Evolutionary conservation across 306 rosid genomes (phyloP).

Genomic region (Trifolium pratense): DNA sequence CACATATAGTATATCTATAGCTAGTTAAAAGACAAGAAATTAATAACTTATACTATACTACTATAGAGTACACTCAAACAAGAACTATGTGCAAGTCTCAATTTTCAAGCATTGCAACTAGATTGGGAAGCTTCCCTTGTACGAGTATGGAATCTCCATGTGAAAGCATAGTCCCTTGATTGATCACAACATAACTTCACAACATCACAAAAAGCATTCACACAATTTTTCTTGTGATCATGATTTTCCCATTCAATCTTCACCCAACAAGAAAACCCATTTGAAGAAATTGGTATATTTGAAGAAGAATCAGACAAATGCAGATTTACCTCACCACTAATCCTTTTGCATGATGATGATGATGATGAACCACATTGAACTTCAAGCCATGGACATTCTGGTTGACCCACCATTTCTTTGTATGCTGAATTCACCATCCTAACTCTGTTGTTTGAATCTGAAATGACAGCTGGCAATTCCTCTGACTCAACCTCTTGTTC

Average conservation of each 20-base stretch:
- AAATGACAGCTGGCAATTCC: constrained; percentile 66
- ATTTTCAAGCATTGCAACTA: constrained; percentile 51
- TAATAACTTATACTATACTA: neutral
- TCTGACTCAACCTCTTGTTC: constrained; percentile 77
- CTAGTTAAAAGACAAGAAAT: constrained; percentile 3
- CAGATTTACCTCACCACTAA: constrained; percentile 78
- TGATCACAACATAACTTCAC: constrained; percentile 58
- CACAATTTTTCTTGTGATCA: constrained; percentile 48
- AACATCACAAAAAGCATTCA: constrained; percentile 80
- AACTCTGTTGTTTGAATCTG: constrained; percentile 80
- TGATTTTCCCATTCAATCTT: constrained; percentile 77
- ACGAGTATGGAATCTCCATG: constrained; percentile 87
- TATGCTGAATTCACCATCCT: constrained; percentile 86
- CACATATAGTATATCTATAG: neutral
- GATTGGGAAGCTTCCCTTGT: constrained; percentile 57
- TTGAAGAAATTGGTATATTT: constrained; percentile 56
- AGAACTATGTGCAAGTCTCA: constrained; percentile 31
- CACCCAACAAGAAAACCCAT: constrained; percentile 91
- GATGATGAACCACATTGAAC: constrained; percentile 42
- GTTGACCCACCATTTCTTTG: constrained; percentile 92
- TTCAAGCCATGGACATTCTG: constrained; percentile 85
- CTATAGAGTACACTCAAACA: constrained; percentile 5
- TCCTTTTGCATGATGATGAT: constrained; percentile 54
- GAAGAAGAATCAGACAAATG: constrained; percentile 55
- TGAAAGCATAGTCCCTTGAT: constrained; percentile 73